A percentile compares a stretch with the other conserved stretches of the same genome.
Conservation (phyloP, 306 rosid genomes). For the apple (Malus domestica) region ASM211411v1 NC_041793.1:3162501-3163000, state of each 20-base stretch:
- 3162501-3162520: slow-evolving; percentile 64
- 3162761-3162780: slow-evolving; percentile 86
- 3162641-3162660: slow-evolving; percentile 79
- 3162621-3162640: slow-evolving; percentile 57
- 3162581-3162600: slow-evolving; percentile 88
- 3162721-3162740: slow-evolving; percentile 62
- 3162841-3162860: slow-evolving; percentile 40
- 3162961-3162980: slow-evolving; percentile 93
- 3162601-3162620: slow-evolving; percentile 81
- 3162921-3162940: slow-evolving; percentile 67
- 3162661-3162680: slow-evolving; percentile 76
- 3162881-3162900: background rate
- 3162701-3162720: slow-evolving; percentile 59
- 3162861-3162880: background rate
- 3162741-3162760: slow-evolving; percentile 87
- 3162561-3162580: slow-evolving; percentile 83
- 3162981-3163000: slow-evolving; percentile 97
- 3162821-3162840: slow-evolving; percentile 37
- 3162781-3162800: slow-evolving; percentile 56
- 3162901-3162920: background rate
- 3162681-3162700: slow-evolving; percentile 70
- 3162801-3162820: slow-evolving; percentile 45
- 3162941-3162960: slow-evolving; percentile 89
- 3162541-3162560: slow-evolving; percentile 86
- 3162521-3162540: slow-evolving; percentile 74